Base-by-base conservation (phyloP, 495 filamentous ascomycete species). In the Lophiostoma macrostomum region DNA sequence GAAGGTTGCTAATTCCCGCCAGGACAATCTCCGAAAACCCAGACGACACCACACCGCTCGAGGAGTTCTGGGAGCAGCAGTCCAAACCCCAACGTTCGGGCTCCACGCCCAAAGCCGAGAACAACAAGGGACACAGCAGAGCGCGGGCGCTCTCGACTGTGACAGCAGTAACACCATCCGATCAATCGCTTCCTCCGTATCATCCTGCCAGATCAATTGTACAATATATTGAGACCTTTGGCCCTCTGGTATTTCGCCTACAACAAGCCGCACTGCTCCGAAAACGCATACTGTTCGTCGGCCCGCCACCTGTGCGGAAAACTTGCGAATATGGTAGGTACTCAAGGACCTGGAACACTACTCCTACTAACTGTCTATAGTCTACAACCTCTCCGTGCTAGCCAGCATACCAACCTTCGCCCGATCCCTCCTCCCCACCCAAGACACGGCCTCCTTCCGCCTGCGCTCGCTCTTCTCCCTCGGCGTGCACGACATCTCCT, bases 401-500 rank as follows among this genome's bases (percentile, higher is more conserved):
- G 88, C 91, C 30, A 85, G 83, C 53, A 79, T 97, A 52, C 78
- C 84, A 62, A 60, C 82, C 60, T 69, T 86, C 61, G 74, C 86
- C 56, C 67, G 70, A 45, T 75, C 84, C 38, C 71, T 89, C 20
- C 74, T 96, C 19, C 77, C 85, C n/a, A n/a, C n/a, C 10, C 66
- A 82, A 2, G 74, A 73, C 16, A 76, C 41, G 68, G 77, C 20
- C 74, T 79, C 34, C 72, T 81, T 35, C 73, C 83, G 89, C 24
- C 75, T 93, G n/a, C 81, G 83, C 13, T 85, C 91, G 1, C 79
- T 98, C 4, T 98, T 96, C 73, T 87, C 83, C 51, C 76, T 96
- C 41, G 93, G 93, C 43, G 80, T 97, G 13, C 88, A 95, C 66
- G 93, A 98, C 64, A 95, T 98, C n/a, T n/a, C n/a, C n/a, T n/a